Percentiles rank a stretch among this genome's conserved stretches.
Evolutionary conservation across 192 early-diverging fungal species (phyloP).

Genomic region (Phycomyces nitens): DNA sequence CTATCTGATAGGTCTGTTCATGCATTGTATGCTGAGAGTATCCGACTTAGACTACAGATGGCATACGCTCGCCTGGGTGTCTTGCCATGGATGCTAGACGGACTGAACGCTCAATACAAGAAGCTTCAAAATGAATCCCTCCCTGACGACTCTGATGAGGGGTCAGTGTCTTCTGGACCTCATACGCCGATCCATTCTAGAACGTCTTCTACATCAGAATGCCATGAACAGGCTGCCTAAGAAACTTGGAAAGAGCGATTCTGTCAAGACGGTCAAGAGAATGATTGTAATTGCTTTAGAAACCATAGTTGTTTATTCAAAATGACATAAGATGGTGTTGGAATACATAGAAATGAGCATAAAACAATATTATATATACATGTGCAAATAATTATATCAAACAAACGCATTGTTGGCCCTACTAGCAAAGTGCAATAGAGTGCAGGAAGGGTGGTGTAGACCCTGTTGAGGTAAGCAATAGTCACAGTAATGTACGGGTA

Average conservation of each 20-base stretch:
- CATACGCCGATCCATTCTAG: not conserved
- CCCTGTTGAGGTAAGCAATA: conserved; percentile 8
- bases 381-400: not conserved
- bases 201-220: not conserved
- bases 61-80: conserved; percentile 42
- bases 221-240: conserved; percentile 43
- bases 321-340: conserved; percentile 3
- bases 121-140: not conserved
- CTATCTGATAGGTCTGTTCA: conserved; percentile 64
- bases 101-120: not conserved
- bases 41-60: conserved; percentile 81
- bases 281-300: not conserved
- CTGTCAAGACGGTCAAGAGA: not conserved
- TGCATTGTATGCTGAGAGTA: conserved; percentile 78
- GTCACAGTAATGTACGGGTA: conserved; percentile 1
- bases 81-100: not conserved
- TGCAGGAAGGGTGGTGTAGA: conserved; percentile 1
- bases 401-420: not conserved
- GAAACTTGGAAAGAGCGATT: too few species aligned
- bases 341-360: not conserved
- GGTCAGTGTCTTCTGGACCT: not conserved
- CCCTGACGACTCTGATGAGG: conserved; percentile 1
- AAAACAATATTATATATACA: not conserved
- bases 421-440: not conserved
- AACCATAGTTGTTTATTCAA: not conserved